Evolutionary conservation across 306 rosid genomes (phyloP).

Genomic region (Pyrus communis): DNA sequence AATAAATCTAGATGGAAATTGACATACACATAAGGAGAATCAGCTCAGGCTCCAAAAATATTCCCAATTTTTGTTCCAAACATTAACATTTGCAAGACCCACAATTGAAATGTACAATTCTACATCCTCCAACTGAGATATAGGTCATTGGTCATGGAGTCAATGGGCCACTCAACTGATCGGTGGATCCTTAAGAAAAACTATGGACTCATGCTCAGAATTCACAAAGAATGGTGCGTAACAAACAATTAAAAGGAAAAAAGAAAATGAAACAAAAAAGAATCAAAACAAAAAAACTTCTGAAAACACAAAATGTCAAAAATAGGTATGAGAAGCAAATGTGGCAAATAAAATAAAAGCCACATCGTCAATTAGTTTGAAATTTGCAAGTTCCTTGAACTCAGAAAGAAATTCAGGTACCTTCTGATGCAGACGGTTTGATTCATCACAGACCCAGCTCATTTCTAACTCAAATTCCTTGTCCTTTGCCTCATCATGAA

Average conservation of each 20-base stretch:
- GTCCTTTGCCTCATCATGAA: conserved; percentile 96
- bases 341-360: not conserved
- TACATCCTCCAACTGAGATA: not conserved
- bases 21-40: not conserved
- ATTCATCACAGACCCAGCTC: conserved; percentile 99
- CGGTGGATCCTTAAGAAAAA: not conserved
- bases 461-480: conserved; percentile 89
- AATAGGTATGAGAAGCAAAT: not conserved
- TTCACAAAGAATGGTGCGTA: not conserved
- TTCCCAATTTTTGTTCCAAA: not conserved
- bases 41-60: not conserved
- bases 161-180: not conserved
- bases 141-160: not conserved
- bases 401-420: conserved; percentile 20
- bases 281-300: not conserved
- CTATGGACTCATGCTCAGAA: not conserved
- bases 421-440: conserved; percentile 87
- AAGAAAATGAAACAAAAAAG: not conserved
- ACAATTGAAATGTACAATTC: not conserved
- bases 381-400: not conserved
- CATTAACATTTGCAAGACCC: not conserved
- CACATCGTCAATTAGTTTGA: not conserved
- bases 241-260: not conserved
- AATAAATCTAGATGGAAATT: not conserved
- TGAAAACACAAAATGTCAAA: not conserved